A percentile compares a stretch with the other conserved stretches of the same genome.
phyloP scores from a whole-genome alignment of 2,329 filamentous ascomycete species.

The Cytospora mali region DNA sequence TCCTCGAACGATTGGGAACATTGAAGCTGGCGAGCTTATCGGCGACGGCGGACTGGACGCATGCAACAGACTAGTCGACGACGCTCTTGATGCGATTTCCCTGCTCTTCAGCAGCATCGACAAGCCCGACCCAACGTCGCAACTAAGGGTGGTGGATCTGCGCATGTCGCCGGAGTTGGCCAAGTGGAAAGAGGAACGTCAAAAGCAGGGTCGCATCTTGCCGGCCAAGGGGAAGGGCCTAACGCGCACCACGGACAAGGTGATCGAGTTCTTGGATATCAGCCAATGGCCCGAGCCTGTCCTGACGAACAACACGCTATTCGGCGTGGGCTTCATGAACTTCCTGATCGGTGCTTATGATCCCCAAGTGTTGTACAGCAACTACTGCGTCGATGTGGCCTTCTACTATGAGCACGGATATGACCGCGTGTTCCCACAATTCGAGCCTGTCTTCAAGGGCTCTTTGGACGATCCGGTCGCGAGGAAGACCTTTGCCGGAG shows the following conservation, averaged over 20 bases:
- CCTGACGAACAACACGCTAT: slow-evolving; percentile 2
- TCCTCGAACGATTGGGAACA: slow-evolving; percentile 6
- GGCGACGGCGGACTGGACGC: slow-evolving; percentile 10
- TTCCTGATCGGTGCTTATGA: slow-evolving; percentile 9
- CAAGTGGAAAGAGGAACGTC: slow-evolving; percentile 1
- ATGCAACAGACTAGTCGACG: slow-evolving; percentile 10
- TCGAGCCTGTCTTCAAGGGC: slow-evolving; percentile 1
- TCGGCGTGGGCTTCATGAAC: background rate
- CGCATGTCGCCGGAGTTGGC: background rate
- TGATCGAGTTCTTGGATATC: background rate
- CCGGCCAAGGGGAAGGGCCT: slow-evolving; percentile 12
- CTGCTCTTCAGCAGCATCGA: slow-evolving; percentile 1
- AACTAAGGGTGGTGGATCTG: slow-evolving; percentile 3
- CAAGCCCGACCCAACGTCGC: background rate
- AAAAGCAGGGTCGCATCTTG: slow-evolving; percentile 1
- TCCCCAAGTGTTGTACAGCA: slow-evolving; percentile 12
- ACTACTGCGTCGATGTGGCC: slow-evolving; percentile 10
- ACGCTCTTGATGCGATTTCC: background rate
- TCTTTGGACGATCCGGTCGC: slow-evolving; percentile 4
- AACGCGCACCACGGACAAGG: background rate
- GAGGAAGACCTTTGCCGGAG: background rate
- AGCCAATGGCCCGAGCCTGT: background rate
- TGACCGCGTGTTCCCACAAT: slow-evolving; percentile 3
- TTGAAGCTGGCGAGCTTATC: background rate
- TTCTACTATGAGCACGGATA: slow-evolving; percentile 16